Evolutionary conservation across 108 stramenopile species (phyloP).

Genomic region (Seminavis robusta): DNA sequence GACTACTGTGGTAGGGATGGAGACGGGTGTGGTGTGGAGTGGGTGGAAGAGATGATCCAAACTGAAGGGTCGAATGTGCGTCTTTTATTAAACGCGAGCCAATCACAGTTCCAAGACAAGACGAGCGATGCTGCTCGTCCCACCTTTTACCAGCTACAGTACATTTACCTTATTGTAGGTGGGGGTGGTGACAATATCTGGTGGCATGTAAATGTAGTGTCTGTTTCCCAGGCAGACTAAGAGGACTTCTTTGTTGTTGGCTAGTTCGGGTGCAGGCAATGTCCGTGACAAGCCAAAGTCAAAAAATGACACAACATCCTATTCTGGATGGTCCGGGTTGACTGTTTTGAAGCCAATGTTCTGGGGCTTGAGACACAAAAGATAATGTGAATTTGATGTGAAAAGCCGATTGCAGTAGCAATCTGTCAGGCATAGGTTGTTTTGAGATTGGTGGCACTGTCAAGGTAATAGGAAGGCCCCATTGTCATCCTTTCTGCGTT

Average conservation of each 20-base stretch:
- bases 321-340: not conserved
- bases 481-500: not conserved
- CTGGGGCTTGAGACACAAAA: conserved; percentile 66
- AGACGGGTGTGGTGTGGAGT: no score
- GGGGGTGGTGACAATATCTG: no score
- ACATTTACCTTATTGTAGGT: no score
- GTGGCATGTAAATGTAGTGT: conserved; percentile 51
- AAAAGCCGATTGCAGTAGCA: conserved; percentile 57
- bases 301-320: conserved; percentile 8
- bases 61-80: no score
- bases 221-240: conserved; percentile 34
- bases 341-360: conserved; percentile 37
- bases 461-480: not conserved
- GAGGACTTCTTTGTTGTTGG: conserved; percentile 14
- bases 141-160: no score
- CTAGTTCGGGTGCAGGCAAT: not conserved
- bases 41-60: no score
- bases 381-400: conserved; percentile 57
- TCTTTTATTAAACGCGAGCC: no score
- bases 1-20: no score
- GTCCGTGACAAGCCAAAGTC: conserved; percentile 26
- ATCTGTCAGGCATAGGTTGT: conserved; percentile 25
- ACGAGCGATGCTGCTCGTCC: no score
- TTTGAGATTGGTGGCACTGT: not conserved
- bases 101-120: no score